Evolutionary conservation across 371 early-diverging fungal species (phyloP).

Genomic region (Actinomortierella ambigua): DNA sequence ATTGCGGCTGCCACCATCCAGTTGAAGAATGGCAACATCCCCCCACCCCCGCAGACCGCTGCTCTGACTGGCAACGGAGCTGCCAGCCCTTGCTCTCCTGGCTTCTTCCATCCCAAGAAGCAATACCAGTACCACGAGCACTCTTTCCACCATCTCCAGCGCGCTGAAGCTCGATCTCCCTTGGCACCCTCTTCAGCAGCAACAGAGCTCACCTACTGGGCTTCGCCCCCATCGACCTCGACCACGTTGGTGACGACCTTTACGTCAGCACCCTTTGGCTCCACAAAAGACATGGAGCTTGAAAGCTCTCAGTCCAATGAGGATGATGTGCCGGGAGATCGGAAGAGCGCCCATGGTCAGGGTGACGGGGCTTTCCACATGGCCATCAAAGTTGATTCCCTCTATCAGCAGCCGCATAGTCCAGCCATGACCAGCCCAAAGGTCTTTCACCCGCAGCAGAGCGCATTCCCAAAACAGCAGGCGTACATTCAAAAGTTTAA

Average conservation of each 20-base stretch:
- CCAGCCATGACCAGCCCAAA: too few relatives aligned
- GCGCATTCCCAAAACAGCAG: too few relatives aligned
- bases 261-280: background rate
- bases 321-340: too few relatives aligned
- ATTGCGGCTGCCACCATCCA: slow-evolving; percentile 15
- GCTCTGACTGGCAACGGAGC: background rate
- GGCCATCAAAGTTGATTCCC: too few relatives aligned
- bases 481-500: too few relatives aligned
- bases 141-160: background rate
- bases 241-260: background rate
- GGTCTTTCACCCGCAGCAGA: too few relatives aligned
- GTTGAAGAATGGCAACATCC: slow-evolving; percentile 22
- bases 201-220: background rate
- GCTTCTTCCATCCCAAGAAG: slow-evolving; percentile 12
- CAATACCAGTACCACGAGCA: slow-evolving; percentile 3
- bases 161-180: background rate
- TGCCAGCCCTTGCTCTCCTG: background rate
- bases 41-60: background rate
- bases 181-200: slow-evolving; percentile 5
- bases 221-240: background rate
- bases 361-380: too few relatives aligned
- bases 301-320: too few relatives aligned
- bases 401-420: too few relatives aligned
- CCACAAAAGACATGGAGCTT: slow-evolving; percentile 4
- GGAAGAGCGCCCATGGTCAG: too few relatives aligned